Evolutionary conservation across 2,329 filamentous ascomycete genomes (phyloP).

Genomic region (Colletotrichum ledebouriae): DNA sequence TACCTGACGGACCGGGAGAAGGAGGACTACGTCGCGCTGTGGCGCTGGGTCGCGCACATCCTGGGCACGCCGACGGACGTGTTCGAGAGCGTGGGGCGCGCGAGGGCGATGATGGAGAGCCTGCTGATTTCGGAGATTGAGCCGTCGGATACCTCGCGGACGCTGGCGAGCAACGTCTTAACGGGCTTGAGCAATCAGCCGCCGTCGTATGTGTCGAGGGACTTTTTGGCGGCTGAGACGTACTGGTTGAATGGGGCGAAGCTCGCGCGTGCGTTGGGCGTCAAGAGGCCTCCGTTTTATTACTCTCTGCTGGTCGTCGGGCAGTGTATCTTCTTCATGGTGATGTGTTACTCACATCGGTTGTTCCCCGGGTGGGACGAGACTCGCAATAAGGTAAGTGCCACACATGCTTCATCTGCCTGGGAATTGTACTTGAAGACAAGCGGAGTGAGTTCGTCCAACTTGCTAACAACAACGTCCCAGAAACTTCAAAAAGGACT

Average conservation of each 20-base stretch:
- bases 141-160: conserved; percentile 72
- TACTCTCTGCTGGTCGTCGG: conserved; percentile 72
- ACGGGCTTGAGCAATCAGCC: conserved; percentile 74
- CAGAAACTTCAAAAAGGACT: conserved; percentile 48
- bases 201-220: conserved; percentile 73
- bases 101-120: conserved; percentile 76
- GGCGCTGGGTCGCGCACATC: conserved; percentile 80
- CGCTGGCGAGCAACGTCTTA: conserved; percentile 83
- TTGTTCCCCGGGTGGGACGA: conserved; percentile 55
- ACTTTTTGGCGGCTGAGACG: conserved; percentile 76
- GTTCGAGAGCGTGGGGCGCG: conserved; percentile 68
- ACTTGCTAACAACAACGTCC: conserved; percentile 34
- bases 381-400: conserved; percentile 49
- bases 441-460: background rate
- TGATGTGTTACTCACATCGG: conserved; percentile 61
- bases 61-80: conserved; percentile 76
- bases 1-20: conserved; percentile 73
- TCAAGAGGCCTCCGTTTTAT: conserved; percentile 68
- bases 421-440: no score
- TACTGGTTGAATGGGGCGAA: conserved; percentile 78
- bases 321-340: conserved; percentile 76
- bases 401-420: background rate
- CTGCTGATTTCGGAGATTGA: conserved; percentile 75
- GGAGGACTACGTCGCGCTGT: conserved; percentile 79
- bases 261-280: conserved; percentile 70